Evolutionary conservation across 1,284 basidiomycete genomes (phyloP), one percentile per base, ranked within the genome.

Genomic region (Leccinum pachyderme): DNA sequence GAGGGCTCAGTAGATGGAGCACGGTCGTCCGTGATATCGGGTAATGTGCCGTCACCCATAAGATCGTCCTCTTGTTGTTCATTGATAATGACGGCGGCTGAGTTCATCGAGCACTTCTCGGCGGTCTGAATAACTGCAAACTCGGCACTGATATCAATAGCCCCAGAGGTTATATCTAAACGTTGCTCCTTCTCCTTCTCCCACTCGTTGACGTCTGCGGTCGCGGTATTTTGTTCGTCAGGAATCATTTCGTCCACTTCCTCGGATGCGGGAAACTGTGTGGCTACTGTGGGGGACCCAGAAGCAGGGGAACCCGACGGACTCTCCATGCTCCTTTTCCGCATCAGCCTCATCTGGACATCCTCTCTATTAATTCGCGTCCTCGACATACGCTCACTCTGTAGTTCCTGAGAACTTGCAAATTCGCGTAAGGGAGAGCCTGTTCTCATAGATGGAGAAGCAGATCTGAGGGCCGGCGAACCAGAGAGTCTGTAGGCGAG

Each of bases 361-460:
- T 81, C 79, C 52, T 82, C 82, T 31, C 76, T 75, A 51, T 71
- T 81, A 51, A 84, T 81, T 49, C 80, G 73, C 25, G 72, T 73
- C 51, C 54, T 69, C 9, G 57, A 48, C 43, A 49, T 28, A 43
- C 73, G 73, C 8, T 64, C 62, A 25, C 67, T 28, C 59, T 62
- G 51, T 54, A 60, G 48, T 8, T 67, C 69, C 31, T 67, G 64
- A 2, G 52, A 46, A 27, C 59, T 70, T 11, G 58, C 50, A 4
- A 48, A 50, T 31, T 69, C 68, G 3, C 63, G 61, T n/a, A 70
- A 32, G 6, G 71, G 68, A 28, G 70, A 71, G n/a, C 63, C 71
- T 15, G 58, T 55, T 33, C 53, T 49, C 22, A 61, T 2, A 9
- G 50, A 56, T 8, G 69, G 66, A 0, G 67, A 72, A 15, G 43